Evolutionary conservation across 371 early-diverging fungal genomes (phyloP).

Genomic region (Circinella umbellata): DNA sequence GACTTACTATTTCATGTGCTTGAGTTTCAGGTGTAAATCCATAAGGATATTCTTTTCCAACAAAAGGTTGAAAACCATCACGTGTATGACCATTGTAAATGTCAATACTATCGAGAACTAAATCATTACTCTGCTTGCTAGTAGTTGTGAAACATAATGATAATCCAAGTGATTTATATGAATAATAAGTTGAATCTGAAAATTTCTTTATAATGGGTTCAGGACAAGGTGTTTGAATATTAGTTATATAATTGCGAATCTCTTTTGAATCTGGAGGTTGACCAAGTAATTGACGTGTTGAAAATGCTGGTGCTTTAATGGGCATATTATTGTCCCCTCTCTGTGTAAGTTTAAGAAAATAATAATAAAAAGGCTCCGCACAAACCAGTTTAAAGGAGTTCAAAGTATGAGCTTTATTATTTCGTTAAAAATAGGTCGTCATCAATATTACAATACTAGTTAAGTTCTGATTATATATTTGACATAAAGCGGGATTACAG

Average conservation of each 20-base stretch:
- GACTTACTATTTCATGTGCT: constrained; percentile 49
- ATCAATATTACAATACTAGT: no score
- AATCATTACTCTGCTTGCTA: background rate
- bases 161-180: constrained; percentile 44
- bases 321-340: constrained; percentile 3
- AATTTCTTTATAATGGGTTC: constrained; percentile 22
- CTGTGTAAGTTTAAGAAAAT: no score
- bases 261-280: background rate
- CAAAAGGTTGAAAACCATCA: constrained; percentile 42
- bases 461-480: no score
- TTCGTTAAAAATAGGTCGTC: no score
- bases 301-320: constrained; percentile 9
- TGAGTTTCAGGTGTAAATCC: constrained; percentile 31
- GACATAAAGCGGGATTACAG: no score
- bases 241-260: background rate
- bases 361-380: no score
- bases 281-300: constrained; percentile 8
- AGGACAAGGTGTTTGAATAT: background rate
- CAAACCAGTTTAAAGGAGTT: no score
- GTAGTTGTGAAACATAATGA: constrained; percentile 42
- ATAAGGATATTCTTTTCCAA: constrained; percentile 17
- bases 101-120: constrained; percentile 42
- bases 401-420: no score
- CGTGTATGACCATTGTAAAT: constrained; percentile 48
- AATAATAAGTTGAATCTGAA: constrained; percentile 40